Base-by-base conservation (phyloP, 441 rosid genomes). In the Viola pubescens region DNA sequence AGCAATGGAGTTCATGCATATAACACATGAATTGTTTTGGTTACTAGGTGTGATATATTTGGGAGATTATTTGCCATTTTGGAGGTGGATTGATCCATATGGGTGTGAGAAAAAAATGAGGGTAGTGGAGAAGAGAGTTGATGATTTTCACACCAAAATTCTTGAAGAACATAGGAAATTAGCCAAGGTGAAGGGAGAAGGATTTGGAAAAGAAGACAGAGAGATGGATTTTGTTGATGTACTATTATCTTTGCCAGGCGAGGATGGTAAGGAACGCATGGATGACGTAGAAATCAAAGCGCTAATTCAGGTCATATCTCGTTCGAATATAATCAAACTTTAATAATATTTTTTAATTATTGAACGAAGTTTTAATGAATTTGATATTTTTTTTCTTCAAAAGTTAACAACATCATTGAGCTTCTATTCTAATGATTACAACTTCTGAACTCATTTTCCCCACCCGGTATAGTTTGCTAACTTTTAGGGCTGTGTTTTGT, bases 201-300 rank as follows among this genome's bases (percentile, higher is more conserved):
- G 11, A 3, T 48, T 40, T 6, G 38, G 38, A 9, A 70, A 66
- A 9, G 67, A 59, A 0, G 69, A 53, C 26, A 63, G 49, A 26
- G 82, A 79, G 37, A 76, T 79, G 82, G 98, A 91, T 46, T 91
- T 91, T 71, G 98, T 88, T 10, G 95, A 91, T 62, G 86, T 91
- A 26, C 69, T 91, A 5, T 75, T 91, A 71, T 82, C 92, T 48
- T 62, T 88, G 41, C 95, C 96, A 0, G 95, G 94, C 4, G 78
- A 81, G 41, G 72, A 86, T 59, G 96, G 92, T 1, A 77, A 87
- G 56, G 68, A 66, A 3, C 85, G 76, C 48, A 70, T 88, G 92
- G 88, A 85, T 10, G 96, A 91, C 7, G 68, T 70, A 3, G 98
- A 88, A 61, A 91, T 91, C 52, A 88, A 91, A 76, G 98, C 96